Conservation (phyloP, 1,284 basidiomycete species). For the Austroboletus niveus region DNA sequence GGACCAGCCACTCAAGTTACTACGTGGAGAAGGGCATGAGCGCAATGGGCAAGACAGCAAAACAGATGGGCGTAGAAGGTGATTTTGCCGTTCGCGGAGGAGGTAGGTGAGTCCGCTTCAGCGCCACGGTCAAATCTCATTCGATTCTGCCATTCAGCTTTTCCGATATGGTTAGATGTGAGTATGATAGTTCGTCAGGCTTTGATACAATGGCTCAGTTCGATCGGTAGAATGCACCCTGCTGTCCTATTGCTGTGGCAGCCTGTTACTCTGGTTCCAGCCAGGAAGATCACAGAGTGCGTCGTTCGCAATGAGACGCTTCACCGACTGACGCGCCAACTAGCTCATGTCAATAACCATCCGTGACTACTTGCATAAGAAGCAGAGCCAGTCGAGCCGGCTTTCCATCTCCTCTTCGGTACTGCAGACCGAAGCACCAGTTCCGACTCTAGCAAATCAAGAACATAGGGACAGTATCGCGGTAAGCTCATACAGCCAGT, state of each 20-base stretch:
- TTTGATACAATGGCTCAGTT: conserved; percentile 4
- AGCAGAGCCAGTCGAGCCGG: conserved; percentile 38
- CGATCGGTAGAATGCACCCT: conserved; percentile 63
- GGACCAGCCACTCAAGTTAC: conserved; percentile 80
- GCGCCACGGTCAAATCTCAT: conserved; percentile 3
- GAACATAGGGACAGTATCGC: conserved; percentile 31
- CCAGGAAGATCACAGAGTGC: conserved; percentile 72
- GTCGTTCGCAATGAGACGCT: conserved; percentile 23
- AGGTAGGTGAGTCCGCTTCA: conserved; percentile 46
- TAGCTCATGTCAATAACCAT: conserved; percentile 66
- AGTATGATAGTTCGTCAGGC: conserved; percentile 7
- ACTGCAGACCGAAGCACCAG: conserved; percentile 32
- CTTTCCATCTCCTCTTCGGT: conserved; percentile 26
- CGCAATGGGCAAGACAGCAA: conserved; percentile 73
- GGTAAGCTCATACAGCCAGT: conserved; percentile 33
- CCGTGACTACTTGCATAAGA: conserved; percentile 67
- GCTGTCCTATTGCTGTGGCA: conserved; percentile 76
- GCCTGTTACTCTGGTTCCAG: conserved; percentile 81
- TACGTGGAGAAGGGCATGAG: conserved; percentile 82
- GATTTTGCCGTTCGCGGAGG: conserved; percentile 69
- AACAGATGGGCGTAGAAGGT: conserved; percentile 63
- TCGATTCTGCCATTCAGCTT: conserved; percentile 46
- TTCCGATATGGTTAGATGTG: conserved; percentile 82
- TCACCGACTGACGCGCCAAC: conserved; percentile 5
- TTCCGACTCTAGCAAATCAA: conserved; percentile 32